Evolutionary conservation across 169 alveolate genomes (phyloP).

Genomic region (Miamiensis avidus): DNA sequence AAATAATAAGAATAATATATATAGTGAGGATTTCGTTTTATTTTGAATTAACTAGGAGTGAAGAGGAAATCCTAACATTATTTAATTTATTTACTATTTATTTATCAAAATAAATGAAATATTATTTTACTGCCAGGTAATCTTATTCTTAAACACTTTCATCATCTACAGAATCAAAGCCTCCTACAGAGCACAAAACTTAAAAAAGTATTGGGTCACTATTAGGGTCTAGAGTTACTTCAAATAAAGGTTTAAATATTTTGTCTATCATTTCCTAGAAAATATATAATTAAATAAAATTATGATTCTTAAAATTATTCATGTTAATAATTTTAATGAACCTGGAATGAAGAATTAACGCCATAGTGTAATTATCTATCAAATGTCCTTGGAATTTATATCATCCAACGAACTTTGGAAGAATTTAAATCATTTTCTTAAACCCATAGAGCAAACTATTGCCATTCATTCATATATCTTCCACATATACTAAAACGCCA

Average conservation of each 20-base stretch:
- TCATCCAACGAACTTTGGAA: neutral
- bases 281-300: conserved; percentile 59
- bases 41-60: neutral
- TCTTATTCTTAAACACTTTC: conserved; percentile 68
- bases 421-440: neutral
- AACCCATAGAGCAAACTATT: neutral
- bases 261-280: conserved; percentile 83
- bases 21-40: conserved; percentile 86
- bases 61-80: neutral
- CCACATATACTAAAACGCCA: neutral
- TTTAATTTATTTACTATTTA: neutral
- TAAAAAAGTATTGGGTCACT: conserved; percentile 57
- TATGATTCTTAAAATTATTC: conserved; percentile 71
- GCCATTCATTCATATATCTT: neutral
- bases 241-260: conserved; percentile 82
- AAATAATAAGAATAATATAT: conserved; percentile 92
- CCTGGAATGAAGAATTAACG: neutral
- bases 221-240: conserved; percentile 83
- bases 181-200: conserved; percentile 58
- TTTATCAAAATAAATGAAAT: conserved; percentile 2
- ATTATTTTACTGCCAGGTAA: conserved; percentile 25
- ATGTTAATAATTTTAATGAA: no score
- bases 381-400: neutral
- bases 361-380: neutral
- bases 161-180: conserved; percentile 89